A percentile compares a stretch with the other conserved stretches of the same genome.
Evolutionary conservation across 495 filamentous ascomycete genomes (phyloP).

Genomic region (Penicillium herquei): DNA sequence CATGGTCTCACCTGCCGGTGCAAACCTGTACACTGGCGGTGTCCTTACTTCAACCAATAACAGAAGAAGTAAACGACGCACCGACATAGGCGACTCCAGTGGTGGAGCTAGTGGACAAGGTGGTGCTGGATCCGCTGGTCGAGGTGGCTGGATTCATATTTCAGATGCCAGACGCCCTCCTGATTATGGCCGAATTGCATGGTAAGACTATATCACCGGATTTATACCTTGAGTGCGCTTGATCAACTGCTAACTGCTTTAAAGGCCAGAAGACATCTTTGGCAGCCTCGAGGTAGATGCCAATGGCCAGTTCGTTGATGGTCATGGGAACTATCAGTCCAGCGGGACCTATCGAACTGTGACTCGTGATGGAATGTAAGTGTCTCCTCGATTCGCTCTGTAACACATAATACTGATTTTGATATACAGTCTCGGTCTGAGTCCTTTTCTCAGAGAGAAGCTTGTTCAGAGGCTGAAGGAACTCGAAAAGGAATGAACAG

Average conservation of each 20-base stretch:
- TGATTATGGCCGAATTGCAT: slow-evolving; percentile 87
- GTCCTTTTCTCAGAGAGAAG: slow-evolving; percentile 56
- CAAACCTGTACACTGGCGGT: slow-evolving; percentile 64
- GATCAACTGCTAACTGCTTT: slow-evolving; percentile 12
- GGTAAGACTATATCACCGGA: slow-evolving; percentile 30
- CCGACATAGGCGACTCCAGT: slow-evolving; percentile 54
- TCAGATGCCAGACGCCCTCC: slow-evolving; percentile 80
- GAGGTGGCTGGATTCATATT: slow-evolving; percentile 88
- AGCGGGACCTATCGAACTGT: slow-evolving; percentile 57
- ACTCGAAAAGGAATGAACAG: slow-evolving; percentile 23
- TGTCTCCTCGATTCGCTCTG: slow-evolving; percentile 7
- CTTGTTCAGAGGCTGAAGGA: slow-evolving; percentile 49
- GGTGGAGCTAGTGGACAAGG: slow-evolving; percentile 81
- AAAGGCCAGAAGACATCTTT: slow-evolving; percentile 82
- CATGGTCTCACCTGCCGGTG: slow-evolving; percentile 75
- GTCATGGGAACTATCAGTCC: slow-evolving; percentile 55
- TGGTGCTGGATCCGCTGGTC: slow-evolving; percentile 75
- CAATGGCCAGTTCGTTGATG: slow-evolving; percentile 66
- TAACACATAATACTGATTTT: slow-evolving; percentile 16
- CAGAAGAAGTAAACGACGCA: slow-evolving; percentile 34
- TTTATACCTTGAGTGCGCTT: background rate
- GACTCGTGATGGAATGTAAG: slow-evolving; percentile 62
- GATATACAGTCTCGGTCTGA: slow-evolving; percentile 49
- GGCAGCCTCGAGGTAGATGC: slow-evolving; percentile 86
- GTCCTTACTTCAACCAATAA: slow-evolving; percentile 55